Percentiles rank a stretch among this genome's conserved stretches.
These are phyloP conservation scores for Austroboletus novae-zelandiae DNA, from an alignment of 1,284 basidiomycete species.

Conservation along the genomic window DNA sequence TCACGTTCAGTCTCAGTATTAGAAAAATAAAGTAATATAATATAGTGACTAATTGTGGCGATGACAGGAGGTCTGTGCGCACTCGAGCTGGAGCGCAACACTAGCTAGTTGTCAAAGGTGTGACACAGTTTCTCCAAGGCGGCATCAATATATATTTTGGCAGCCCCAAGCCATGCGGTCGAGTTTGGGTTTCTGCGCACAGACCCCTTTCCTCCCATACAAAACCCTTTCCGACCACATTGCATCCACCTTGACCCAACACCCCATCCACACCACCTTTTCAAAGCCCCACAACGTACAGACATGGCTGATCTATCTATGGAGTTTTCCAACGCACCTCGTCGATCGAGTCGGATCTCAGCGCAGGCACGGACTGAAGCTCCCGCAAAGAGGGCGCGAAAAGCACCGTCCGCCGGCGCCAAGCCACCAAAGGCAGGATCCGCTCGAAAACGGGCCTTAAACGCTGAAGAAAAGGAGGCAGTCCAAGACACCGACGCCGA, in stretches of 20 bases:
- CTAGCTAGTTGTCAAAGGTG: no score
- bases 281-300: not conserved
- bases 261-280: not conserved
- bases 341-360: constrained; percentile 49
- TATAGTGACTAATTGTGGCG: no score
- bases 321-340: constrained; percentile 29
- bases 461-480: constrained; percentile 16
- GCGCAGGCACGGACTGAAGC: constrained; percentile 37
- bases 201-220: constrained; percentile 13
- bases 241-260: not conserved
- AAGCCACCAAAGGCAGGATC: constrained; percentile 29
- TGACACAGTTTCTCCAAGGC: constrained; percentile 2
- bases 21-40: no score
- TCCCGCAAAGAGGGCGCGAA: constrained; percentile 35
- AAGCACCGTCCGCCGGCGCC: constrained; percentile 19
- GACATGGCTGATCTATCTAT: constrained; percentile 19
- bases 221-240: constrained; percentile 10
- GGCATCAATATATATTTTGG: constrained; percentile 15
- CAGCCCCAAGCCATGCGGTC: constrained; percentile 17
- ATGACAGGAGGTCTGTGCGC: no score
- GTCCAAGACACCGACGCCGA: constrained; percentile 14
- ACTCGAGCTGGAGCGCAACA: no score
- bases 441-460: constrained; percentile 25
- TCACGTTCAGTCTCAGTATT: no score
- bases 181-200: constrained; percentile 24